A percentile compares a stretch with the other conserved stretches of the same genome.
Conservation (phyloP, 1,139 yeast species). For the Yamadazyma taylorii region DNA sequence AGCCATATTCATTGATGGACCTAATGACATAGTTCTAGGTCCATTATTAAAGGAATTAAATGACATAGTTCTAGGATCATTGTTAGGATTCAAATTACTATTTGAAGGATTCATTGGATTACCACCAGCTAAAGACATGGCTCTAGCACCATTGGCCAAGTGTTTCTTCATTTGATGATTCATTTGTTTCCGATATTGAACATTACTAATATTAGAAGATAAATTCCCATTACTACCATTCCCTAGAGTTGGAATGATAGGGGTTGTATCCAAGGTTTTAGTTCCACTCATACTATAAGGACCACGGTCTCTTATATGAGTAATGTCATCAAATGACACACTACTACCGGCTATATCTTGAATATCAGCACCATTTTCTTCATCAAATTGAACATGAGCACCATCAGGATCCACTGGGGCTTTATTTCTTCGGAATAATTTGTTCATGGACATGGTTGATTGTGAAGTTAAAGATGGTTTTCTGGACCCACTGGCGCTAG, state of each 20-base stretch:
- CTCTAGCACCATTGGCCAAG: constrained; percentile 47
- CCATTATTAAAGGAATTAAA: constrained; percentile 33
- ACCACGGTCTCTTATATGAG: constrained; percentile 63
- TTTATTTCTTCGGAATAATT: constrained; percentile 45
- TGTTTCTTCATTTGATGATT: constrained; percentile 66
- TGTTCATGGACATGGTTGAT: constrained; percentile 35
- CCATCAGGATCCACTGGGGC: constrained; percentile 20
- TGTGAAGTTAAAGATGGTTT: constrained; percentile 48
- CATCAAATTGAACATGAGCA: constrained; percentile 42
- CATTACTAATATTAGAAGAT: constrained; percentile 38
- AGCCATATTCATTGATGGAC: constrained; percentile 7
- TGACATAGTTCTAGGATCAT: constrained; percentile 59
- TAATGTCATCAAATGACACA: constrained; percentile 63
- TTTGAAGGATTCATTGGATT: constrained; percentile 28
- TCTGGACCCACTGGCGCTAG: constrained; percentile 21
- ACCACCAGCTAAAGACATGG: constrained; percentile 42
- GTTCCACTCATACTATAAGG: constrained; percentile 51
- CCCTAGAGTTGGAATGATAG: constrained; percentile 68
- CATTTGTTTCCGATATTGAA: constrained; percentile 68
- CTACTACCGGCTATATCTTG: constrained; percentile 40
- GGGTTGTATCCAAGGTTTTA: constrained; percentile 55
- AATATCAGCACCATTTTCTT: constrained; percentile 52
- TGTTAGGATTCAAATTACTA: constrained; percentile 2
- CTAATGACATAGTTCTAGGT: constrained; percentile 31
- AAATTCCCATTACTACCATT: constrained; percentile 16